Percentiles rank a stretch among this genome's conserved stretches.
Evolutionary conservation across 2,329 filamentous ascomycete species (phyloP).

Genomic region (Talaromyces sp.): DNA sequence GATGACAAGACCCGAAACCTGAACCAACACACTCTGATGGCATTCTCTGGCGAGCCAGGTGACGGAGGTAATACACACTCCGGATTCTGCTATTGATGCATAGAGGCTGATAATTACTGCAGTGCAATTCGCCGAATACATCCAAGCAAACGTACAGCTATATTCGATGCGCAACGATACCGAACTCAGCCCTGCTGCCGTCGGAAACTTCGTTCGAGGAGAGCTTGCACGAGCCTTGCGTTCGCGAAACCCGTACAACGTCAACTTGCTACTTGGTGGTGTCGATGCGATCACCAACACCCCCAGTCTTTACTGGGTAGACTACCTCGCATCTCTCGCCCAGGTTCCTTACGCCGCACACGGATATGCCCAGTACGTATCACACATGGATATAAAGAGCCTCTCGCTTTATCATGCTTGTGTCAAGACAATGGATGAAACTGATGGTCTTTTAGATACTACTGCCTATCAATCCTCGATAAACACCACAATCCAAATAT

Average conservation of each 20-base stretch:
- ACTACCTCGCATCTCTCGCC: constrained; percentile 88
- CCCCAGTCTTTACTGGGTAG: constrained; percentile 93
- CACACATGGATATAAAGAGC: not conserved
- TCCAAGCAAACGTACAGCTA: constrained; percentile 96
- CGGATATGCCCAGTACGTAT: constrained; percentile 86
- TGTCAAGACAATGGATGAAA: not conserved
- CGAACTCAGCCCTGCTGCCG: constrained; percentile 82
- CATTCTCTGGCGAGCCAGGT: constrained; percentile 91
- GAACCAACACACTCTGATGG: constrained; percentile 92
- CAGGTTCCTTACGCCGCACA: constrained; percentile 93
- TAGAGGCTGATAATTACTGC: not conserved
- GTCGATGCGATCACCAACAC: constrained; percentile 88
- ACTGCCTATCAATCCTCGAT: constrained; percentile 94
- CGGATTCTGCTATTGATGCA: constrained; percentile 27
- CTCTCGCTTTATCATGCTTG: not conserved
- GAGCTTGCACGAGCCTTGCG: constrained; percentile 88
- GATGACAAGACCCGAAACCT: constrained; percentile 95
- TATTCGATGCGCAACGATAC: constrained; percentile 98
- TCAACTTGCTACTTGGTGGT: constrained; percentile 92
- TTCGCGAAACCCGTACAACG: constrained; percentile 90
- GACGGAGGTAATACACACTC: constrained; percentile 66
- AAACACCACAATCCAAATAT: constrained; percentile 99
- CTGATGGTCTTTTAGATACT: constrained; percentile 62
- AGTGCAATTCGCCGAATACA: constrained; percentile 99
- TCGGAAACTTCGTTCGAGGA: constrained; percentile 88